A percentile compares a stretch with the other conserved stretches of the same genome.
These are phyloP conservation scores for Phoma sp. DNA, from an alignment of 2,329 filamentous ascomycete genomes.

Conservation along the genomic window DNA sequence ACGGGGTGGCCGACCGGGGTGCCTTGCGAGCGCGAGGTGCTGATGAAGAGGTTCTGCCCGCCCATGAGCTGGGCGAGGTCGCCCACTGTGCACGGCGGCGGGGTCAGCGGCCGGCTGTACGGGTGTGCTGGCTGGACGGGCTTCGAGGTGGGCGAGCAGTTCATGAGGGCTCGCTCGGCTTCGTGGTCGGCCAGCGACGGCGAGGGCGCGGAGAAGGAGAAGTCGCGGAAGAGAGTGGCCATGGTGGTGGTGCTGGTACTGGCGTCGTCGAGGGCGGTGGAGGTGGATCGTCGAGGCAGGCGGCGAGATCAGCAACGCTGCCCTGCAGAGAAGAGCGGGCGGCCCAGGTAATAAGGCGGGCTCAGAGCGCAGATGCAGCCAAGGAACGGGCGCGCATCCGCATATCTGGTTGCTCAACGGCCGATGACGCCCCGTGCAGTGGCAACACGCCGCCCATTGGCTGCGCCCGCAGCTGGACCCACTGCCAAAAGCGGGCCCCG, in stretches of 20 bases:
- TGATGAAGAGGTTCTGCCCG: slow-evolving; percentile 43
- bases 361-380: slow-evolving; percentile 6
- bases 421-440: slow-evolving; percentile 8
- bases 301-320: slow-evolving; percentile 4
- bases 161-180: slow-evolving; percentile 40
- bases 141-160: slow-evolving; percentile 44
- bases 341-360: slow-evolving; percentile 19
- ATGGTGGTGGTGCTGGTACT: background rate
- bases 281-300: background rate
- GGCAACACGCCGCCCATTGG: background rate
- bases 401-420: slow-evolving; percentile 7
- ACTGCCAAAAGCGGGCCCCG: background rate
- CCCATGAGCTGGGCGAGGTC: slow-evolving; percentile 46
- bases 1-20: slow-evolving; percentile 22
- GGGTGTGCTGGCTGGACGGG: slow-evolving; percentile 13
- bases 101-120: slow-evolving; percentile 32
- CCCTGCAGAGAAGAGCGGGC: slow-evolving; percentile 18
- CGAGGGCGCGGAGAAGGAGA: slow-evolving; percentile 49
- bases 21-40: slow-evolving; percentile 18
- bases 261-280: too few relatives aligned
- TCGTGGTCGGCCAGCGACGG: slow-evolving; percentile 38
- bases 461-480: background rate
- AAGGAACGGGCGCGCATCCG: slow-evolving; percentile 8
- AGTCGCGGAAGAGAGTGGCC: slow-evolving; percentile 47
- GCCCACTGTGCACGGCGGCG: slow-evolving; percentile 44